Base-by-base conservation (phyloP, 257 asterid genomes). In the Linaria vulgaris region DNA sequence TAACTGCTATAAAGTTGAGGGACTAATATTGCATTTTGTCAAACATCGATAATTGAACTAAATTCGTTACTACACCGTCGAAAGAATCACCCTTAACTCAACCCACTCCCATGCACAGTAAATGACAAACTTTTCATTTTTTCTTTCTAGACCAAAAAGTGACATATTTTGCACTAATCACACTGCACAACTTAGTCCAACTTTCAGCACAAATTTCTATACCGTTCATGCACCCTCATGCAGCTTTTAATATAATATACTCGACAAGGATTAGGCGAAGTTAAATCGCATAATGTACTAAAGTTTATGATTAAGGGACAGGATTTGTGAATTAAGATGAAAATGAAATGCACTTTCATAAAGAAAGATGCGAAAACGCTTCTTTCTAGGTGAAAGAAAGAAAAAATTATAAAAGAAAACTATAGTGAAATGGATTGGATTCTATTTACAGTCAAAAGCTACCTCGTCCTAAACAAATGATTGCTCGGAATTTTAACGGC, bases 291-390 rank as follows among this genome's bases (percentile, higher is more conserved):
- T 44, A 44, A 44, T 44, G 19, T 44, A 13, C 49, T 44, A 16
- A 43, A 43, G 1, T 44, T 44, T 12, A 14, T 44, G 16, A 44
- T 13, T 2, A 15, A 44, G 6, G 49, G 17, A 14, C 49, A 44
- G 17, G 49, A 44, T 44, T 44, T 44, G 49, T 12, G 49, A 44
- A 44, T 44, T 44, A n/a, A n/a, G n/a, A n/a, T n/a, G 49, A 44
- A 44, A 44, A 44, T 19, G 47, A 41, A 44, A 12, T 14, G 17
- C 49, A 44, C 49, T 44, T 44, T n/a, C 49, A 13, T 13, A 44
- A 44, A 12, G 10, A 13, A 44, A 44, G 8, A 9, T 5, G 2
- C 15, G 15, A 13, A 41, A 41, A 41, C 47, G 15, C 47, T 13
- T 41, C 47, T 41, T 41, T 41, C 47, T 5, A 44, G 49, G 49